Percentiles rank a stretch among this genome's conserved stretches.
These are phyloP conservation scores for Acanthamoeba royreba DNA, from an alignment of 208 protist species.

Conservation along the genomic window DNA sequence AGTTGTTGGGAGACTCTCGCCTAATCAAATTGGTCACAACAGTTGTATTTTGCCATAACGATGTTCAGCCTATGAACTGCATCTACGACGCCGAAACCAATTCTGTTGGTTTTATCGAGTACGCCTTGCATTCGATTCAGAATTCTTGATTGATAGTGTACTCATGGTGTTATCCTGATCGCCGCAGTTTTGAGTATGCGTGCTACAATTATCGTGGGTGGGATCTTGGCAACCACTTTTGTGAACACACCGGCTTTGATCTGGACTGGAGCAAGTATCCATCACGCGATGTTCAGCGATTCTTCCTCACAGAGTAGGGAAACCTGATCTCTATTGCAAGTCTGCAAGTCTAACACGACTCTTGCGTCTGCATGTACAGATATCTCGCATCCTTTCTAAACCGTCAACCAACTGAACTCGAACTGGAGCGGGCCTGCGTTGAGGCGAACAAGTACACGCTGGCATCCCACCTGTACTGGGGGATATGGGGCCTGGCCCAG, in stretches of 20 bases:
- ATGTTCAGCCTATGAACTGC: not conserved
- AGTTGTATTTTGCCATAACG: slow-evolving; percentile 34
- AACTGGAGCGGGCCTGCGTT: not conserved
- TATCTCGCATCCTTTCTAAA: not conserved
- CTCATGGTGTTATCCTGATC: not conserved
- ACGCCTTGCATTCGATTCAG: not conserved
- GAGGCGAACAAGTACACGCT: slow-evolving; percentile 26
- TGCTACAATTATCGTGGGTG: slow-evolving; percentile 41
- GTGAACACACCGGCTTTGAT: not conserved
- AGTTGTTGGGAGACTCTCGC: not conserved
- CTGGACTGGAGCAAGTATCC: not conserved
- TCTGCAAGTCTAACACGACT: not conserved
- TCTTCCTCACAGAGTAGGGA: not conserved
- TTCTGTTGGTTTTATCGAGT: not conserved
- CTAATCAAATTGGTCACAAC: not conserved
- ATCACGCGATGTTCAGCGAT: not conserved
- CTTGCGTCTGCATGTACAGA: not conserved
- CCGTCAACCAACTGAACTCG: not conserved
- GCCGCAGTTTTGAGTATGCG: slow-evolving; percentile 19
- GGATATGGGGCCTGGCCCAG: slow-evolving; percentile 20
- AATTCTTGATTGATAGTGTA: not conserved
- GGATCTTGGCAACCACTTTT: slow-evolving; percentile 48
- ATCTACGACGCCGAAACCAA: not conserved
- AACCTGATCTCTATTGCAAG: not conserved
- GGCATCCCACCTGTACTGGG: slow-evolving; percentile 18